Evolutionary conservation across 1,139 yeast genomes (phyloP), one percentile per base, ranked within the genome.

Genomic region (Debaryomyces sp.): DNA sequence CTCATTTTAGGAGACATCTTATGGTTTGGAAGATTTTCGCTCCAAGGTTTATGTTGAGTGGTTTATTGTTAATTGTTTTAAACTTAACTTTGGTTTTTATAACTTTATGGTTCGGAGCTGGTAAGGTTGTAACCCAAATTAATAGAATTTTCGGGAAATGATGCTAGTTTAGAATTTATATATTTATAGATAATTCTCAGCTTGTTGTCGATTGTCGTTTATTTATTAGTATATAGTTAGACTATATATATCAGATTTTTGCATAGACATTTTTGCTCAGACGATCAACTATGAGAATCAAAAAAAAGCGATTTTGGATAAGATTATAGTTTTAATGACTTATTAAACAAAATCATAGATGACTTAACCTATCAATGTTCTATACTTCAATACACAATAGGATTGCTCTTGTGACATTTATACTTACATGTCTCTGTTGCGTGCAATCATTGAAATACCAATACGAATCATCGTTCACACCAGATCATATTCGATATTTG

Each of bases 11-110:
- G 63, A 80, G 99, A 55, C 99, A 95, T 69, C 78, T 95, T 59
- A 95, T 95, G 99, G 97, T 95, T 32, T 95, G 99, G 99, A 95
- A 95, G 71, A 89, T 95, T 29, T 95, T 95, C 72, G 98, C 99
- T 0, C 99, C 99, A 3, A 77, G 99, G 54, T 94, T 85, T 68
- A 88, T 95, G 89, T 77, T 92, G 58, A 94, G 95, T 47, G 94
- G 88, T 3, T 64, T 91, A 58, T 77, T 87, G 22, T 72, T 91
- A 56, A 72, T 90, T 1, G 73, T 82, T 21, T 73, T 85, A 49
- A 90, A 91, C 60, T 55, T 86, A 6, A 76, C 84, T 3, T 73
- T 87, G 40, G 78, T 87, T 1, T 59, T 81, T 36, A 64, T 85
- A 2, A 79, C 89, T 0, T 74, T 87, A 41, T 87, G 87, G 60